Evolutionary conservation across 441 rosid species (phyloP), one percentile per base, ranked within the genome.

Genomic region (Populus tomentosa): DNA sequence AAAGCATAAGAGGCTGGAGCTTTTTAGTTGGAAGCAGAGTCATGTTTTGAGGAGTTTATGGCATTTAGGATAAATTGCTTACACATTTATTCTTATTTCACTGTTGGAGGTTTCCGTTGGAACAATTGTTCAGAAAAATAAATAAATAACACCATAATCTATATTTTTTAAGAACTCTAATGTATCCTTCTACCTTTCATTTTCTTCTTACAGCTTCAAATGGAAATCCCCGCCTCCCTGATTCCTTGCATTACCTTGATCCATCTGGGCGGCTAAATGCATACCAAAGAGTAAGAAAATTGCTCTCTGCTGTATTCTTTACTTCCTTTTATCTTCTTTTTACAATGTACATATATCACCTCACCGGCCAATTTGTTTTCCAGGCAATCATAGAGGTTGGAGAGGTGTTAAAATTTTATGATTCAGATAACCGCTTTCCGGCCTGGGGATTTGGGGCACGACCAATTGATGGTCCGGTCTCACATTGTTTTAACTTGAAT

Each of bases 391-490:
- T 82, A n/a, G 99, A 93, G 83, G 94, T 95, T 72, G 99, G 97
- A 81, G 94, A 93, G 75, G 96, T 95, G 33, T 80, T 95, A 83
- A 94, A 95, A 85, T 90, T 90, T 83, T 95, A 95, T 81, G 98
- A 93, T 83, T 56, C 90, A 23, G 98, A 95, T 83, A 89, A 83
- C 85, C 92, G 87, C 78, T 95, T 93, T 85, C 94, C 98, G 10
- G 98, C 98, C 2, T 95, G 98, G 98, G 98, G 99, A 24, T 95
- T 95, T 80, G 99, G 98, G 78, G 99, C 96, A 73, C 89, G 98
- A 73, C 97, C 99, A 69, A 89, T 90, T 64, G 97, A 90, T 75
- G 94, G 94, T 50, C 95, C 97, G 2, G 97, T 95, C 72, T 93
- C 94, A 38, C 99, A 95, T 88, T 92, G 96, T 85, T 95, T 93